Base-by-base conservation (phyloP, 2,329 filamentous ascomycete genomes). In the Colletotrichum sp. region DNA sequence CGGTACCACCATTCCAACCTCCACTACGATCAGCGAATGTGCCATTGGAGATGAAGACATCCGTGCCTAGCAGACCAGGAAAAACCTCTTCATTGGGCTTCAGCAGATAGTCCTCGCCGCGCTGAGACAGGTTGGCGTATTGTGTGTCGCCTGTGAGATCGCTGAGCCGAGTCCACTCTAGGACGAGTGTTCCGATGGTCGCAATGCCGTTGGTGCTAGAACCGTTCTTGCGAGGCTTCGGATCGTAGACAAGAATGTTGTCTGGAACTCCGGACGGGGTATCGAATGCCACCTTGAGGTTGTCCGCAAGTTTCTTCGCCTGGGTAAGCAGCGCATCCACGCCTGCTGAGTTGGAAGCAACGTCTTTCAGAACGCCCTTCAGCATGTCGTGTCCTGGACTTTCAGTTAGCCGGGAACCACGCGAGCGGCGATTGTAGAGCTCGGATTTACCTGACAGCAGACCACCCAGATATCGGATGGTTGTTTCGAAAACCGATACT, bases 401-500 rank as follows among this genome's bases (percentile, higher is more conserved):
- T 30, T 44, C 25, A 12, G 32, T 76, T 27, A 76, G 32, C 5
- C 11, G n/a, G n/a, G 44, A 13, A 12, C 30, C 8, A 32, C 11
- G 19, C 8, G 15, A 5, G 19, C 13, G n/a, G 52, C 25, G 4
- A n/a, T 28, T 44, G 22, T 28, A 28, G 22, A 22, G 28, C 22
- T 7, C 16, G 25, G 36, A 61, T 79, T 77, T 80, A 90, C 93
- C 94, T 4, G 95, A 94, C 11, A 98, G 82, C 80, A 98, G 88
- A 19, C 95, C 96, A 12, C 91, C 96, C 1, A 98, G 86, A 80
- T 98, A 98, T 32, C 96, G 93, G 81, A 98, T 98, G 1, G 95
- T 98, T 0, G 95, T 98, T 85, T 98, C 96, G 80, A 98, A 98
- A 9, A 98, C 85, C 48, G 94, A 96, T 65, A 98, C 92, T 12